Conservation (phyloP, 495 filamentous ascomycete genomes). For the Melanomma pulvis-pyrius region DNA sequence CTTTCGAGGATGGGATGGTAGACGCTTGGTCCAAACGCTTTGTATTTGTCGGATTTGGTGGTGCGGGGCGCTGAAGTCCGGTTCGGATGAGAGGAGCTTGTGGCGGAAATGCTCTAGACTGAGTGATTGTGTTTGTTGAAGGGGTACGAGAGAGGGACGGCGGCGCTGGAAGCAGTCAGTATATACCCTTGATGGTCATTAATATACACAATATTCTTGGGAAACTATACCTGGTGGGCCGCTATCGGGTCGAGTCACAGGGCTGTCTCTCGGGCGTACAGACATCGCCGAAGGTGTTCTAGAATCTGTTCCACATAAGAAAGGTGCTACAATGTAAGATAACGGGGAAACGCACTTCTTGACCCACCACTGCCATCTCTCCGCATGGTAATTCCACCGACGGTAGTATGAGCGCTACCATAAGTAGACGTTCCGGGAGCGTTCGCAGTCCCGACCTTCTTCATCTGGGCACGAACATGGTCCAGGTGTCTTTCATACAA, state of each 20-base stretch:
- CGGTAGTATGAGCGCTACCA: constrained; percentile 38
- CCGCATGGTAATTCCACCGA: constrained; percentile 59
- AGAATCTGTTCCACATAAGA: constrained; percentile 48
- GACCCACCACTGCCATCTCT: constrained; percentile 61
- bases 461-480: constrained; percentile 88
- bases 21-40: neutral
- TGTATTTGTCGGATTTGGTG: constrained; percentile 36
- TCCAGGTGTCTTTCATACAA: constrained; percentile 89
- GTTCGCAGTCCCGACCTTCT: constrained; percentile 63
- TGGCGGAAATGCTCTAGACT: constrained; percentile 37
- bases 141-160: constrained; percentile 48
- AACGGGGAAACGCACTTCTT: constrained; percentile 18
- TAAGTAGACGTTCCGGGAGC: constrained; percentile 54
- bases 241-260: constrained; percentile 54
- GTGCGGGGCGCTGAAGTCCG: constrained; percentile 27
- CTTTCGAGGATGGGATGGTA: neutral
- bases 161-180: constrained; percentile 13
- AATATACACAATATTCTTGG: constrained; percentile 14
- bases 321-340: neutral
- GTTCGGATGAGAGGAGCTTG: neutral
- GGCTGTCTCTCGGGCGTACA: constrained; percentile 63
- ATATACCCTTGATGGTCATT: neutral
- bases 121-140: constrained; percentile 52
- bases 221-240: constrained; percentile 44
- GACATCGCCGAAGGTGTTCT: constrained; percentile 64